Evolutionary conservation across 1,284 basidiomycete genomes (phyloP).

Genomic region (Schizophyllum amplum): DNA sequence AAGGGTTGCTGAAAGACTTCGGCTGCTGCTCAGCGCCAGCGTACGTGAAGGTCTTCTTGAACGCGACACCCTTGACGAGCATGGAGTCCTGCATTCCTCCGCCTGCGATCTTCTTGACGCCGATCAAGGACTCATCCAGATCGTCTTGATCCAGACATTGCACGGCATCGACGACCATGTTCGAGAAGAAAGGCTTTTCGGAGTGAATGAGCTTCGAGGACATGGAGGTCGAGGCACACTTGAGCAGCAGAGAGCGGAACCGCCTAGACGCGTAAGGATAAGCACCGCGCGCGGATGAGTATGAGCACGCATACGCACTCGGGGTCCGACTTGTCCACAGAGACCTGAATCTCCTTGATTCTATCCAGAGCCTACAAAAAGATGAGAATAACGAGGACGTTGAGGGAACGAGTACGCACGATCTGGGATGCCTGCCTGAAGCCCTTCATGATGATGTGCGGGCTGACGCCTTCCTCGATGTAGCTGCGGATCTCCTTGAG

Average conservation of each 20-base stretch:
- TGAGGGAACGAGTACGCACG: constrained; percentile 38
- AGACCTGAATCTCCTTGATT: constrained; percentile 87
- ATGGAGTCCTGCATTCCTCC: constrained; percentile 97
- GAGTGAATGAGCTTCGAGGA: constrained; percentile 99
- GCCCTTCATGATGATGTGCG: constrained; percentile 97
- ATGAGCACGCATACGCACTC: constrained; percentile 48
- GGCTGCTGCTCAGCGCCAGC: constrained; percentile 99
- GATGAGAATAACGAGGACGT: constrained; percentile 4
- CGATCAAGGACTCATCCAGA: constrained; percentile 94
- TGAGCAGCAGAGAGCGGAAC: constrained; percentile 90
- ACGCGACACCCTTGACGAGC: constrained; percentile 86
- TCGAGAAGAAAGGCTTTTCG: constrained; percentile 97
- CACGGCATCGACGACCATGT: constrained; percentile 98
- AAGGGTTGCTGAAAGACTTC: constrained; percentile 88
- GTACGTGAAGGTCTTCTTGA: constrained; percentile 99
- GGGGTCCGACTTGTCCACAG: constrained; percentile 85
- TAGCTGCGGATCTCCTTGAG: constrained; percentile 89
- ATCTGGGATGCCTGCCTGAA: constrained; percentile 85
- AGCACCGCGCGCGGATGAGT: constrained; percentile 9
- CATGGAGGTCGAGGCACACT: constrained; percentile 98
- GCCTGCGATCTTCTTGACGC: constrained; percentile 98
- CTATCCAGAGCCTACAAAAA: constrained; percentile 67
- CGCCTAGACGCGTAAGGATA: constrained; percentile 41
- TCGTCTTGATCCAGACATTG: constrained; percentile 88
- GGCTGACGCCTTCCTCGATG: constrained; percentile 96